Evolutionary conservation across 129 eudicot genomes (phyloP).

Genomic region (Calendula officinalis): DNA sequence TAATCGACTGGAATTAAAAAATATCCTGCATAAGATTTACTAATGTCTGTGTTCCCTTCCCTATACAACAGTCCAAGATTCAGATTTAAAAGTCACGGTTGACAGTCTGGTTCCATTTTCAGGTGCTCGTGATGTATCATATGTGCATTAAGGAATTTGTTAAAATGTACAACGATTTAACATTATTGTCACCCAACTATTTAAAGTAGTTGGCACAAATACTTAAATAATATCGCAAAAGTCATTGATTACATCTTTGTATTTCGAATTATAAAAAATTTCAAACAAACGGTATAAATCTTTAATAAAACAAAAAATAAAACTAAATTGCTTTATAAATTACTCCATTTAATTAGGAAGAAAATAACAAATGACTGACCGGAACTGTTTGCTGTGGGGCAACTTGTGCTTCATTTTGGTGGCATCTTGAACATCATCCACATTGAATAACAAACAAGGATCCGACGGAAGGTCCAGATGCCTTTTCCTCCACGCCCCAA

Average conservation of each 20-base stretch:
- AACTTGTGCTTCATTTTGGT: constrained; percentile 52
- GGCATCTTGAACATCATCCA: constrained; percentile 38
- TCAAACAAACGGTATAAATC: too few species aligned
- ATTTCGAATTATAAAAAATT: too few species aligned
- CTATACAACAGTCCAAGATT: background rate
- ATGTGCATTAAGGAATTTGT: too few species aligned
- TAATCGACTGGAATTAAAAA: background rate
- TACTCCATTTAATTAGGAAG: too few species aligned
- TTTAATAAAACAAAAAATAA: too few species aligned
- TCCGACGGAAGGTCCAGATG: constrained; percentile 57
- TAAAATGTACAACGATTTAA: too few species aligned
- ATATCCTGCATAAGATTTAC: background rate
- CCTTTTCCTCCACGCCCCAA: constrained; percentile 74
- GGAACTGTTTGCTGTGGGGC: constrained; percentile 68
- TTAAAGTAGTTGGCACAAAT: too few species aligned
- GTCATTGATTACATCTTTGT: too few species aligned
- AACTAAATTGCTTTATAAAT: too few species aligned
- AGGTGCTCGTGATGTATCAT: constrained; percentile 12
- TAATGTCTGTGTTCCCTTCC: background rate
- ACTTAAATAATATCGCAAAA: too few species aligned
- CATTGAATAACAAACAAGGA: constrained; percentile 40
- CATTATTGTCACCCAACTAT: too few species aligned
- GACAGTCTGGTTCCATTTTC: constrained; percentile 11
- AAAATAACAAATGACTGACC: constrained; percentile 33
- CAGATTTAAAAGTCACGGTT: background rate